Conservation (phyloP, 345 rosid species). For the Zanthoxylum bungeanum region DNA sequence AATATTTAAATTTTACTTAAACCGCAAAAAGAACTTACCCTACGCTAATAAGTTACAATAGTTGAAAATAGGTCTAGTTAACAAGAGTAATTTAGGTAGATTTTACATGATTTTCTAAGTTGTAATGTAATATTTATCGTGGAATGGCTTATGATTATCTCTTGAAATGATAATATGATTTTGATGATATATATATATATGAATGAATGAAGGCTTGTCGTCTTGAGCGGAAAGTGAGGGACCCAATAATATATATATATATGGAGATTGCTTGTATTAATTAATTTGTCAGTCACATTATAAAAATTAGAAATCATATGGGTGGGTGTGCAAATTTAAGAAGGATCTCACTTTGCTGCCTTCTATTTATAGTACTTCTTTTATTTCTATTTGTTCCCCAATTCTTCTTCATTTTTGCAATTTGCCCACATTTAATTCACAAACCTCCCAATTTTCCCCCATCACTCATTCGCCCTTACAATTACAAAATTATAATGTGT, state of each 20-base stretch:
- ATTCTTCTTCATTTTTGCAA: neutral
- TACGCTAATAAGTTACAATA: no score
- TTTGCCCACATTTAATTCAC: neutral
- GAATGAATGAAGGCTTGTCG: neutral
- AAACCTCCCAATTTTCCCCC: neutral
- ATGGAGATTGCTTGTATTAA: constrained; percentile 71
- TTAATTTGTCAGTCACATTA: constrained; percentile 69
- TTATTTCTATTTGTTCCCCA: neutral
- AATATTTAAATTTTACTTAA: no score
- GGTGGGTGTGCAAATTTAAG: neutral
- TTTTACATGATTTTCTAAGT: no score
- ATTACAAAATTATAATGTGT: neutral
- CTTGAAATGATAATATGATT: constrained; percentile 9
- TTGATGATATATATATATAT: neutral
- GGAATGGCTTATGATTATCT: constrained; percentile 2
- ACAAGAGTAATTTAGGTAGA: no score
- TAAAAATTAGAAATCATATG: constrained; percentile 8
- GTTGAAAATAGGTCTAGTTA: no score
- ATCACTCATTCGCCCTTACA: neutral
- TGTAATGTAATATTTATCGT: no score
- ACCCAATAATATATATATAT: no score
- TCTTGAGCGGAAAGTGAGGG: constrained; percentile 19
- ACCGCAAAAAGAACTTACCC: no score
- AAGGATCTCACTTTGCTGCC: neutral
- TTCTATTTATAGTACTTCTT: neutral